Percentiles rank a stretch among this genome's conserved stretches.
These are phyloP conservation scores for Acacia melanoxylon DNA, from an alignment of 306 rosid genomes.

Conservation along the genomic window DNA sequence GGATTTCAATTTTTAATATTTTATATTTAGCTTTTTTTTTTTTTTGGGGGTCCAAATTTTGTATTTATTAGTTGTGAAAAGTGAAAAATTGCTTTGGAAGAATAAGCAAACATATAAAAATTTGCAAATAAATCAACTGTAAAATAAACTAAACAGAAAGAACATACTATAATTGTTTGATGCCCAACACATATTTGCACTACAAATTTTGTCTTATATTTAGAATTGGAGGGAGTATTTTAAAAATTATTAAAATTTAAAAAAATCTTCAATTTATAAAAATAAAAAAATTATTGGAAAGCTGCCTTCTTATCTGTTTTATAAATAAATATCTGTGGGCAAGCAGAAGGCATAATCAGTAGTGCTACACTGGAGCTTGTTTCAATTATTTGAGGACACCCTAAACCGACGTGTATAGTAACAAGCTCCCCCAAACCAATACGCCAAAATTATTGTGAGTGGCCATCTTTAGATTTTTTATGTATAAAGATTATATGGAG, in stretches of 20 bases:
- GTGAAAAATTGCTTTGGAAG: not conserved
- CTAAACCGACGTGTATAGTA: not conserved
- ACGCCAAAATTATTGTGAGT: not conserved
- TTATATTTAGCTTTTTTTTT: no score
- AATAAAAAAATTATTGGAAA: not conserved
- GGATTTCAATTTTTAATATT: no score
- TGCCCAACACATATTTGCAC: no score
- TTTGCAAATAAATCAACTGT: not conserved
- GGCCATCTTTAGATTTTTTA: not conserved
- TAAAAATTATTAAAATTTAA: no score
- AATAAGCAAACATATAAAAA: no score
- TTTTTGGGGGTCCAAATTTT: no score
- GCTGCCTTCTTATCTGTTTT: not conserved
- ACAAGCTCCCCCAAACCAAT: conserved; percentile 13
- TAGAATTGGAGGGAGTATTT: no score
- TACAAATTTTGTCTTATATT: no score
- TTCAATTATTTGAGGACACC: not conserved
- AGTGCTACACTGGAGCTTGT: not conserved
- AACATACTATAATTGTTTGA: not conserved
- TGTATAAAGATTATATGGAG: not conserved
- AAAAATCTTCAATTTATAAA: no score
- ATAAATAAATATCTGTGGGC: not conserved
- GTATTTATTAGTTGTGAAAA: not conserved
- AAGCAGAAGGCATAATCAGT: not conserved
- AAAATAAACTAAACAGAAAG: not conserved